Evolutionary conservation across 148 eudicot species (phyloP).

Genomic region (Spergularia bocconei): DNA sequence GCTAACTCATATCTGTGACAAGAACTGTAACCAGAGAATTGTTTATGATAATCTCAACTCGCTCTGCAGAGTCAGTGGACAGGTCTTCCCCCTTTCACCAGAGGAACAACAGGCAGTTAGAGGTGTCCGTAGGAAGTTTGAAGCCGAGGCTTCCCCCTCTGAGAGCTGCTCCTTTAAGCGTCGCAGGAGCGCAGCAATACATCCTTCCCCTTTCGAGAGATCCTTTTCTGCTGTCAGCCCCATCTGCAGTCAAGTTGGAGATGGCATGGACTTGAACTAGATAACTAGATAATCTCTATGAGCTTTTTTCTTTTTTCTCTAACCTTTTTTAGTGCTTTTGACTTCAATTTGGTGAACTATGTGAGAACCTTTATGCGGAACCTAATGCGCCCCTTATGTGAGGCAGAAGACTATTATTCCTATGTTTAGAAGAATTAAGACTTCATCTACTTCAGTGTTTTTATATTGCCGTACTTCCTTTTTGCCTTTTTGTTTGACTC

Average conservation of each 20-base stretch:
- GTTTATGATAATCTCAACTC: slow-evolving; percentile 83
- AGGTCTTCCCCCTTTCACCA: slow-evolving; percentile 71
- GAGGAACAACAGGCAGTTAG: slow-evolving; percentile 85
- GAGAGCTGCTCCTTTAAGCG: slow-evolving; percentile 88
- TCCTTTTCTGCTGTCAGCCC: slow-evolving; percentile 81
- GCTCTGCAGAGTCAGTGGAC: slow-evolving; percentile 88
- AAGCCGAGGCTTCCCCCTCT: slow-evolving; percentile 48
- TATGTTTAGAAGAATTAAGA: slow-evolving; percentile 28
- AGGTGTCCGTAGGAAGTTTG: slow-evolving; percentile 92
- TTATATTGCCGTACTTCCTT: slow-evolving; percentile 2
- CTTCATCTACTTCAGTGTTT: slow-evolving; percentile 23
- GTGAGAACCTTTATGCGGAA: slow-evolving; percentile 34
- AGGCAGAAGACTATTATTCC: slow-evolving; percentile 29
- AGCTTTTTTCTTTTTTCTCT: slow-evolving; percentile 23
- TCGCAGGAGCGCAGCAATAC: slow-evolving; percentile 54
- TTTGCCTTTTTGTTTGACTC: slow-evolving; percentile 4
- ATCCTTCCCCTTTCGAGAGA: slow-evolving; percentile 93
- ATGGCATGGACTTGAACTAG: slow-evolving; percentile 99
- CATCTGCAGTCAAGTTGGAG: slow-evolving; percentile 89
- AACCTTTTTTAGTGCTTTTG: slow-evolving; percentile 24
- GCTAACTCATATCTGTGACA: slow-evolving; percentile 91
- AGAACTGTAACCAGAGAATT: slow-evolving; percentile 96
- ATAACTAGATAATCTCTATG: slow-evolving; percentile 27
- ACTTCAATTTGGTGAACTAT: slow-evolving; percentile 29
- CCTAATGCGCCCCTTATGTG: slow-evolving; percentile 35